A percentile compares a stretch with the other conserved stretches of the same genome.
phyloP scores from a whole-genome alignment of 805 yeast species.

The Lachancea sp. region DNA sequence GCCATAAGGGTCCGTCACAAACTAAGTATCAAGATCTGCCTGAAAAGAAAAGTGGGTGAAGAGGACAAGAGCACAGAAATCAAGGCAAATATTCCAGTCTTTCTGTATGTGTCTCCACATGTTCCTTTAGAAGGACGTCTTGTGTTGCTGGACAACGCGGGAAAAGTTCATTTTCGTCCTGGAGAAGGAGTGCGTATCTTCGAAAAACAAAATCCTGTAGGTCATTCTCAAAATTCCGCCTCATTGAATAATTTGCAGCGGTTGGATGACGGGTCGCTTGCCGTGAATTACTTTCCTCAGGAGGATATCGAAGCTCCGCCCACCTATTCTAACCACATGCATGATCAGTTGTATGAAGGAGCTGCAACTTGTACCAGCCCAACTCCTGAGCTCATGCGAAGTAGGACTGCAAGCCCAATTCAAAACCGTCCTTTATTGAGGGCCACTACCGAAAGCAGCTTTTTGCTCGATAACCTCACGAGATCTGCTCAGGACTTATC shows the following conservation, averaged over 20 bases:
- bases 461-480: background rate
- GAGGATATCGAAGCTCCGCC: conserved; percentile 63
- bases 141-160: conserved; percentile 35
- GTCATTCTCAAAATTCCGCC: conserved; percentile 1
- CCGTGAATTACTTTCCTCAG: conserved; percentile 27
- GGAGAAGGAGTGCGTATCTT: conserved; percentile 33
- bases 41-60: conserved; percentile 31
- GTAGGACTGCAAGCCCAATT: conserved; percentile 1
- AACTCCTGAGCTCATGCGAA: background rate
- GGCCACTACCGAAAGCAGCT: conserved; percentile 2
- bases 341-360: conserved; percentile 53
- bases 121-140: conserved; percentile 47
- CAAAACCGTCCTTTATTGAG: background rate
- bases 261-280: conserved; percentile 19
- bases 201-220: conserved; percentile 2
- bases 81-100: conserved; percentile 77
- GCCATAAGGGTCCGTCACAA: conserved; percentile 74
- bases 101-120: conserved; percentile 66
- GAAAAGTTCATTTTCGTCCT: conserved; percentile 38
- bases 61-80: conserved; percentile 74
- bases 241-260: conserved; percentile 6
- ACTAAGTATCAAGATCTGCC: conserved; percentile 61
- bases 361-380: conserved; percentile 19
- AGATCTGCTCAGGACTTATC: conserved; percentile 20
- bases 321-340: conserved; percentile 61